A percentile compares a stretch with the other conserved stretches of the same genome.
Evolutionary conservation across 1,139 yeast genomes (phyloP).

Genomic region (Saccharomyces uvarum): DNA sequence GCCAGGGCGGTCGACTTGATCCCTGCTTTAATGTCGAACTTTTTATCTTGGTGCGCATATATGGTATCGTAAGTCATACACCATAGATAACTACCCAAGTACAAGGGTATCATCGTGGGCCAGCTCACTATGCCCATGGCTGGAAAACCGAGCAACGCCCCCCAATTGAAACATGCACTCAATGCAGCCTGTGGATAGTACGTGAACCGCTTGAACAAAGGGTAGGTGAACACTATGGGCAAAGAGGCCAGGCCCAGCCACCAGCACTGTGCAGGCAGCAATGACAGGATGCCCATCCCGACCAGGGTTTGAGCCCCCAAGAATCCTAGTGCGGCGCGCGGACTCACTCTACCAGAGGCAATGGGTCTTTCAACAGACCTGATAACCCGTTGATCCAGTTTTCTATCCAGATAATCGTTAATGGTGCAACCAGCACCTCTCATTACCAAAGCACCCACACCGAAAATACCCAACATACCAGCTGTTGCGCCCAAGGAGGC

Average conservation of each 20-base stretch:
- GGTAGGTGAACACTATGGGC: conserved; percentile 77
- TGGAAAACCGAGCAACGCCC: conserved; percentile 87
- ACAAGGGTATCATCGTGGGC: conserved; percentile 71
- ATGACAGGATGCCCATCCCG: conserved; percentile 67
- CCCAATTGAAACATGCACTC: conserved; percentile 89
- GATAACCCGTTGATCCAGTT: conserved; percentile 76
- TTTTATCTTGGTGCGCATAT: conserved; percentile 95
- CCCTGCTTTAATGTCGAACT: conserved; percentile 79
- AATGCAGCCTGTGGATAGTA: conserved; percentile 87
- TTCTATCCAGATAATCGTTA: conserved; percentile 78
- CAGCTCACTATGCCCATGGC: conserved; percentile 83
- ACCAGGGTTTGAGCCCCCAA: conserved; percentile 62
- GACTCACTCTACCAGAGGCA: conserved; percentile 75
- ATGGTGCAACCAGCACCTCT: conserved; percentile 98
- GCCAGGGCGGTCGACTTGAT: conserved; percentile 90
- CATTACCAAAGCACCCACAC: conserved; percentile 82
- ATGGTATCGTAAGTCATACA: conserved; percentile 93
- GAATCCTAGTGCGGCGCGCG: conserved; percentile 65
- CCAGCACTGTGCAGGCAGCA: conserved; percentile 77
- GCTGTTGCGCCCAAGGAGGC: conserved; percentile 61
- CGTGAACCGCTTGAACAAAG: conserved; percentile 86
- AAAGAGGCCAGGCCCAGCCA: conserved; percentile 74
- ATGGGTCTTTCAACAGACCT: conserved; percentile 86
- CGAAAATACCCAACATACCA: conserved; percentile 57
- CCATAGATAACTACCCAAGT: conserved; percentile 77